Percentiles rank a stretch among this genome's conserved stretches.
These are phyloP conservation scores for Trichoderma guizhouense DNA, from an alignment of 2,329 filamentous ascomycete species.

Conservation along the genomic window DNA sequence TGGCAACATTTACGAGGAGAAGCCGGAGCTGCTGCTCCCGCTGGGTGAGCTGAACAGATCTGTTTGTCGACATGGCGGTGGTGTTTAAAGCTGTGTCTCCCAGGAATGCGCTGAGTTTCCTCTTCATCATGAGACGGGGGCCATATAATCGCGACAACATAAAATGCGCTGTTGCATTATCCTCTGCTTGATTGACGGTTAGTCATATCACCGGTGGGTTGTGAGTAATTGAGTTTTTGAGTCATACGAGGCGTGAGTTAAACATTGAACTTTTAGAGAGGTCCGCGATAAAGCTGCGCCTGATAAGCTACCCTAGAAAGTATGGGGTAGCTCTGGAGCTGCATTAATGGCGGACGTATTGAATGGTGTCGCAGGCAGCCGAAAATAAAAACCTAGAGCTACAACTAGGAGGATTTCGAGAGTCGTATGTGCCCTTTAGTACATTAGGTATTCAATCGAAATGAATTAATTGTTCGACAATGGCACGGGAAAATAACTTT, in stretches of 20 bases:
- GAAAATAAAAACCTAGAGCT: background rate
- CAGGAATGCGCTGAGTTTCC: slow-evolving; percentile 32
- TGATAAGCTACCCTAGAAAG: background rate
- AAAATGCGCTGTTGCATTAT: background rate
- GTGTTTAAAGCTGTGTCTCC: slow-evolving; percentile 20
- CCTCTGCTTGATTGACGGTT: background rate
- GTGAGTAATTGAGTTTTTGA: background rate
- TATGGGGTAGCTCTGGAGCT: background rate
- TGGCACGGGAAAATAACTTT: background rate
- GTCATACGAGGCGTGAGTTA: background rate
- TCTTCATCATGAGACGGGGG: slow-evolving; percentile 32
- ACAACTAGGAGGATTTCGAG: background rate
- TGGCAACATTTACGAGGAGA: slow-evolving; percentile 80
- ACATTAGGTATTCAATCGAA: background rate
- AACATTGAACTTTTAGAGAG: background rate
- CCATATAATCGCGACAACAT: slow-evolving; percentile 27
- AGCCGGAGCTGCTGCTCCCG: slow-evolving; percentile 68
- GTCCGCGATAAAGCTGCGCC: background rate
- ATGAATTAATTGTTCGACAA: background rate
- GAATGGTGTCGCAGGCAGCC: background rate
- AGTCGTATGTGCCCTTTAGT: background rate
- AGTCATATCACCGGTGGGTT: background rate
- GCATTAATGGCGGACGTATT: background rate
- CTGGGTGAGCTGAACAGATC: slow-evolving; percentile 55
- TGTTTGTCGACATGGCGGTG: slow-evolving; percentile 21